Evolutionary conservation across 2,329 filamentous ascomycete genomes (phyloP), one percentile per base, ranked within the genome.

Genomic region (Ceratocystis eucalypticola): DNA sequence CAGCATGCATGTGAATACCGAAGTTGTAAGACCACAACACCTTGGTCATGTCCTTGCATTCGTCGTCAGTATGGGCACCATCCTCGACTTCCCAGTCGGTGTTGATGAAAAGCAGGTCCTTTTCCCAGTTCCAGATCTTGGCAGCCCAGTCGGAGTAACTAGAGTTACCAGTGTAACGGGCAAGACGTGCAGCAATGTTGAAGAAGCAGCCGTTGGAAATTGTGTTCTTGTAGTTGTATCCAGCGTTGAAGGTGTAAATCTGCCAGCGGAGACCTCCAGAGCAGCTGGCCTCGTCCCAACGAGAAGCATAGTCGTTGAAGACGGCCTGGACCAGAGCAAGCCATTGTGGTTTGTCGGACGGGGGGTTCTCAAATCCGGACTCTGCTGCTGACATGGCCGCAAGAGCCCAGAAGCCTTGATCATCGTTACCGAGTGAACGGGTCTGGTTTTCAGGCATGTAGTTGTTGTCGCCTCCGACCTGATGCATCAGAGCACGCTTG

Each of bases 331-430:
- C 86, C 65, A 94, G 80, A 5, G 86, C 84, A n/a, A 94, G 80
- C 88, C 88, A 96, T 69, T 88, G 85, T 0, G 88, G 84, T 65
- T 85, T 73, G 67, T 80, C 82, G 0, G 77, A 70, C 0, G 83
- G 80, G 3, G 88, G 86, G 71, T 91, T 82, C 1, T 87, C 86
- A 71, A 88, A 93, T 69, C 85, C 85, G 71, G 86, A 83, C 75
- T 95, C 90, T 46, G 88, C 87, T 1, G 90, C 90, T 8, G 83
- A 82, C 80, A 95, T 88, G 68, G 87, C 88, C 0, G 89, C 84
- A 78, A 94, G 82, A n/a, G 83, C 88, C 90, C 90, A 95, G 76
- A 94, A 93, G 5, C 88, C 86, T 74, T 90, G 88, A 71, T 90
- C 88, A 69, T 91, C 88, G 75, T 89, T 90, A 69, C 87, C 87